phyloP scores from a whole-genome alignment of 768 basidiomycete species.

The Artomyces pyxidatus region DNA sequence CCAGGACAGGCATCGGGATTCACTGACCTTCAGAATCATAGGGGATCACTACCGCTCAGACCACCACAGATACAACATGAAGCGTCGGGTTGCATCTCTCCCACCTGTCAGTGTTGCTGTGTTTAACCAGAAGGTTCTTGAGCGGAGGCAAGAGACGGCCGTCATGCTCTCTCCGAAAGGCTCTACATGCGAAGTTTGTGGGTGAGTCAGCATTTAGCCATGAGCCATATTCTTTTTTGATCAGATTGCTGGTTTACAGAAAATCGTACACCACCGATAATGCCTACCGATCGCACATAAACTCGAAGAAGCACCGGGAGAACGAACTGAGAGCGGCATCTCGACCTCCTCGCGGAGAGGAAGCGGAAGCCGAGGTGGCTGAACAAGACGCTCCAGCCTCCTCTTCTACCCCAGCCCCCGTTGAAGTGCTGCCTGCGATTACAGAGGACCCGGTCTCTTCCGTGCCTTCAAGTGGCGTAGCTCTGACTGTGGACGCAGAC shows the following conservation, averaged over 20 bases:
- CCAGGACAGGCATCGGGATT: neutral
- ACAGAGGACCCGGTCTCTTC: neutral
- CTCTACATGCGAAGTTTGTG: constrained; percentile 69
- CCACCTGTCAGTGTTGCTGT: constrained; percentile 70
- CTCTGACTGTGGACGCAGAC: constrained; percentile 27
- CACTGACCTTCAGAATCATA: constrained; percentile 24
- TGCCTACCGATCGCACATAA: constrained; percentile 79
- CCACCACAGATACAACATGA: constrained; percentile 97
- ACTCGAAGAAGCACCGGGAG: constrained; percentile 86
- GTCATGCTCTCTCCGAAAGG: constrained; percentile 52
- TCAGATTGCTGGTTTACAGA: too few species aligned
- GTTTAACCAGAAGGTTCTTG: constrained; percentile 86
- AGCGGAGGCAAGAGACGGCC: constrained; percentile 70
- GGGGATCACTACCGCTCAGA: constrained; percentile 89
- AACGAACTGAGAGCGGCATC: constrained; percentile 46
- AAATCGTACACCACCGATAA: constrained; percentile 88
- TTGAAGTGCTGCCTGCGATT: neutral
- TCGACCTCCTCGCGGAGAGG: constrained; percentile 12
- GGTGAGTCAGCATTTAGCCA: too few species aligned
- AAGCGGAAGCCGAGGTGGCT: constrained; percentile 2
- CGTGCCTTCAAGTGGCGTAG: constrained; percentile 11
- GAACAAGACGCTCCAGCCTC: constrained; percentile 1
- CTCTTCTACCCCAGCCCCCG: neutral
- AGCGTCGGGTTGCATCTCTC: constrained; percentile 85
- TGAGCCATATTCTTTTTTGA: too few species aligned